Conservation (phyloP, 768 basidiomycete genomes). For the Leccinum truebloodii region DNA sequence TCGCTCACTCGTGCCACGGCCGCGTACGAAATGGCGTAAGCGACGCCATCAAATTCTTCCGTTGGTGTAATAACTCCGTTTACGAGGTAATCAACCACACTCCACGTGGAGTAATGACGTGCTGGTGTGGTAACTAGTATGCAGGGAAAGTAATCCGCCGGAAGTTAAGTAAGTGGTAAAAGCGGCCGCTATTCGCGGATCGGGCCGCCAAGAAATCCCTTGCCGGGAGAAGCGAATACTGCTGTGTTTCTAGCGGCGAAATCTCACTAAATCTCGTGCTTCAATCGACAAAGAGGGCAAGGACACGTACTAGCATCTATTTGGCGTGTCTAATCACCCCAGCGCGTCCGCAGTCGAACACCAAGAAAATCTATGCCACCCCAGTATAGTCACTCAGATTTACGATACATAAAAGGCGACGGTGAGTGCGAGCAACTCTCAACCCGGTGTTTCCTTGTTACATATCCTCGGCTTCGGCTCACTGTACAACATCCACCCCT, state of each 20-base stretch:
- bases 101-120: background rate
- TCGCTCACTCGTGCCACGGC: background rate
- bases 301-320: background rate
- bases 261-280: background rate
- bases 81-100: slow-evolving; percentile 2
- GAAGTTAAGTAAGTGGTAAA: background rate
- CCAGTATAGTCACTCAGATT: background rate
- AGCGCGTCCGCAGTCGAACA: slow-evolving; percentile 5
- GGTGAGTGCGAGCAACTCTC: slow-evolving; percentile 2
- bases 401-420: slow-evolving; percentile 16
- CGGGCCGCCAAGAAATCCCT: slow-evolving; percentile 19
- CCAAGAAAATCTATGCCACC: slow-evolving; percentile 2
- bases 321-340: slow-evolving; percentile 10
- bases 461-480: background rate
- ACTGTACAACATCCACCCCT: slow-evolving; percentile 3
- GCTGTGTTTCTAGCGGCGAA: slow-evolving; percentile 1
- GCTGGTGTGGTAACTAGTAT: background rate
- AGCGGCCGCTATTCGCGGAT: slow-evolving; percentile 11
- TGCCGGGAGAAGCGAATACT: slow-evolving; percentile 2
- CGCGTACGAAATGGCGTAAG: background rate
- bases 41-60: background rate
- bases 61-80: slow-evolving; percentile 15
- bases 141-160: background rate
- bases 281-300: slow-evolving; percentile 17
- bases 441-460: background rate